Evolutionary conservation across 345 rosid species (phyloP).

Genomic region (Chamaenerion angustifolium): DNA sequence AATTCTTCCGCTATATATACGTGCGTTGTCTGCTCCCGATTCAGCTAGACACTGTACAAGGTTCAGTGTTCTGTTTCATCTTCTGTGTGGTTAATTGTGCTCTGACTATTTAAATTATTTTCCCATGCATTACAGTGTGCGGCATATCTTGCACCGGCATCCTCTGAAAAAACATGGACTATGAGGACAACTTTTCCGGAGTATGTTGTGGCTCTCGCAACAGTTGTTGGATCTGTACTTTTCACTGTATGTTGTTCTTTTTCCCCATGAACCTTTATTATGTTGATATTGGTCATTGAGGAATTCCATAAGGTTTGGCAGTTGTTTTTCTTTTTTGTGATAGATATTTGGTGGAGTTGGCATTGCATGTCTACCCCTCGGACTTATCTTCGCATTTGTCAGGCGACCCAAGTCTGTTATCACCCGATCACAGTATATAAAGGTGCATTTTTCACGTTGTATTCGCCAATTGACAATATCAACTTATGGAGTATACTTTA

Average conservation of each 20-base stretch:
- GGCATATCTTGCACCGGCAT: conserved; percentile 48
- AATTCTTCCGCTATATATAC: background rate
- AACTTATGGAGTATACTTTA: background rate
- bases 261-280: background rate
- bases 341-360: conserved; percentile 99
- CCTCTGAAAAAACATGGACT: conserved; percentile 93
- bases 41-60: background rate
- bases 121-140: conserved; percentile 43
- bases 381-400: conserved; percentile 87
- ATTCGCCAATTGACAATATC: no score
- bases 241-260: conserved; percentile 45
- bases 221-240: conserved; percentile 92
- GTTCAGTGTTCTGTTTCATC: conserved; percentile 5
- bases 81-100: background rate
- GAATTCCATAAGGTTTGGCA: no score
- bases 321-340: conserved; percentile 1
- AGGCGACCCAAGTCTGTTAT: conserved; percentile 98
- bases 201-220: conserved; percentile 97
- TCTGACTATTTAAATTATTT: conserved; percentile 5
- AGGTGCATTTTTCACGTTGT: conserved; percentile 32
- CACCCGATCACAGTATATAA: conserved; percentile 92
- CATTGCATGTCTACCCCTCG: conserved; percentile 84
- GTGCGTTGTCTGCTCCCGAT: background rate
- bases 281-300: no score
- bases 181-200: conserved; percentile 92